phyloP scores from a whole-genome alignment of 1,139 yeast species.

The Yamadazyma diospyri region DNA sequence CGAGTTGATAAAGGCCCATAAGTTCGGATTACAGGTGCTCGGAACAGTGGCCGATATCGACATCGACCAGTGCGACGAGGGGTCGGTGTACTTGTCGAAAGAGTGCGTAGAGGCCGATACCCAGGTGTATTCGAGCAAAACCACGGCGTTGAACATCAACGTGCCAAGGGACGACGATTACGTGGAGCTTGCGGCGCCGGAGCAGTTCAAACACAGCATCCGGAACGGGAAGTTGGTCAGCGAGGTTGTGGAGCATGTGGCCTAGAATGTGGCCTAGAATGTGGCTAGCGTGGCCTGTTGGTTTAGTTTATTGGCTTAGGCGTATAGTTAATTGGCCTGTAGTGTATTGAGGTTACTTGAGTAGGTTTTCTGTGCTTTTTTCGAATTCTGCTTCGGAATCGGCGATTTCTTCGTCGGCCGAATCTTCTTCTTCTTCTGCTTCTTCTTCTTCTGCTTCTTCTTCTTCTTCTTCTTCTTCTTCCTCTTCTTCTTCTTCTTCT shows the following conservation, averaged over 20 bases:
- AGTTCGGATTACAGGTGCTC: constrained; percentile 81
- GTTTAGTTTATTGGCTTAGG: not conserved
- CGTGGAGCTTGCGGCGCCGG: constrained; percentile 79
- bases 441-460: not conserved
- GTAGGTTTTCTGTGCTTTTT: not conserved
- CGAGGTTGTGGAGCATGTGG: constrained; percentile 48
- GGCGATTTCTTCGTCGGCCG: too few relatives aligned
- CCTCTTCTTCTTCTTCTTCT: constrained; percentile 11
- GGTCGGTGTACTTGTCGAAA: constrained; percentile 72
- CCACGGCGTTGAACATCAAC: constrained; percentile 81
- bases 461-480: constrained; percentile 5
- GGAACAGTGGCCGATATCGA: constrained; percentile 80
- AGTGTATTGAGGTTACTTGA: too few relatives aligned
- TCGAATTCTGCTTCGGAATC: too few relatives aligned
- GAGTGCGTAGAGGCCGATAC: constrained; percentile 64
- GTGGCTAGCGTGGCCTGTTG: not conserved
- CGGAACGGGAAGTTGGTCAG: constrained; percentile 38
- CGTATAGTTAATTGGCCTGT: too few relatives aligned
- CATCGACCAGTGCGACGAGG: constrained; percentile 86
- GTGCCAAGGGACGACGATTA: constrained; percentile 65
- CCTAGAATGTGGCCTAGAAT: constrained; percentile 16
- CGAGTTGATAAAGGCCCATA: constrained; percentile 77
- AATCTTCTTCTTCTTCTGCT: too few relatives aligned
- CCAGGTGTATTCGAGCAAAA: constrained; percentile 71
- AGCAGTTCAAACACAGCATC: constrained; percentile 70